These are phyloP conservation scores for Thalia dealbata DNA, from an alignment of 176 grass and related monocot species.

Conservation along the genomic window DNA sequence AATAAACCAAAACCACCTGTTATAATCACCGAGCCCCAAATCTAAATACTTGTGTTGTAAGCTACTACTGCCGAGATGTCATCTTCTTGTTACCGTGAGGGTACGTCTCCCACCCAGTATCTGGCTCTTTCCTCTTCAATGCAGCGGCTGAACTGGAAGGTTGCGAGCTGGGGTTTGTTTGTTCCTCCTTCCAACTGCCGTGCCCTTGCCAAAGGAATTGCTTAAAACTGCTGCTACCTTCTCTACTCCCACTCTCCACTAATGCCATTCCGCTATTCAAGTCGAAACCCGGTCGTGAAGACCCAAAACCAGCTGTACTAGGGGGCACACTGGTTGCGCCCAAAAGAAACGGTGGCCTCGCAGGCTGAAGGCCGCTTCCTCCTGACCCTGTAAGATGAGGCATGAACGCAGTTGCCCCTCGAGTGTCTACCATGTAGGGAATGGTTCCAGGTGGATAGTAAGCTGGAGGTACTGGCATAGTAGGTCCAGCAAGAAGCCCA, in stretches of 20 bases:
- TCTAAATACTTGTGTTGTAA: not conserved
- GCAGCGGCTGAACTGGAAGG: slow-evolving; percentile 5
- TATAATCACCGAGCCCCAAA: not conserved
- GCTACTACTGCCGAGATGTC: not conserved
- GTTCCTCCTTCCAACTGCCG: slow-evolving; percentile 1
- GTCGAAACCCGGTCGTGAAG: not conserved
- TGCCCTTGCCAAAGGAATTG: slow-evolving; percentile 14
- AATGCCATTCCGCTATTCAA: slow-evolving; percentile 4
- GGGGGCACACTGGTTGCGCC: not conserved
- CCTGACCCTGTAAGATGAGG: not conserved
- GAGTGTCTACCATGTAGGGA: slow-evolving; percentile 12
- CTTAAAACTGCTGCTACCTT: not conserved
- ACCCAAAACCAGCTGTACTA: not conserved
- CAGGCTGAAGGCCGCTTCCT: not conserved
- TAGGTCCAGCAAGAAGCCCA: not conserved
- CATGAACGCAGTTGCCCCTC: not conserved
- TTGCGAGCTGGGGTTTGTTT: not conserved
- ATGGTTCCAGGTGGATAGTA: slow-evolving; percentile 7
- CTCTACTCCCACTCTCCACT: not conserved
- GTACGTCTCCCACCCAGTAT: slow-evolving; percentile 2
- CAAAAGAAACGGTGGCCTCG: not conserved
- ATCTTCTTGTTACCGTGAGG: slow-evolving; percentile 8
- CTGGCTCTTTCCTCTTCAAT: slow-evolving; percentile 16
- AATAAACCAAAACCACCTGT: not conserved
- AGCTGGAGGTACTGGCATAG: not conserved